A percentile compares a stretch with the other conserved stretches of the same genome.
These are phyloP conservation scores for Candida vartiovaarae DNA, from an alignment of 805 yeast species.

Conservation along the genomic window DNA sequence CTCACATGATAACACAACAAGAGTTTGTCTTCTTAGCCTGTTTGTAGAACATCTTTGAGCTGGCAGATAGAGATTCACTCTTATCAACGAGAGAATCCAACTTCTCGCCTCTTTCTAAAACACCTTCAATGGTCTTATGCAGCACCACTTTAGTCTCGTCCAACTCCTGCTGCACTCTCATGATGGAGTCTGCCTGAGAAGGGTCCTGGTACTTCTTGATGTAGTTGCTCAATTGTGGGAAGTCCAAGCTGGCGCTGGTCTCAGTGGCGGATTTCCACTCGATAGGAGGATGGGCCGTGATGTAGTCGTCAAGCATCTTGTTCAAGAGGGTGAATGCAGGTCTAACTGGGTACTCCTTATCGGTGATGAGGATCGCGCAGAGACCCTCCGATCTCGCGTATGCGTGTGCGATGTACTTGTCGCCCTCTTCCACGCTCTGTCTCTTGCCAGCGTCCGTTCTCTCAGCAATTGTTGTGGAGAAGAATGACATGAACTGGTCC, in stretches of 20 bases:
- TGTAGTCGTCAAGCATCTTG: conserved; percentile 85
- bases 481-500: conserved; percentile 91
- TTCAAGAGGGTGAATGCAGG: conserved; percentile 93
- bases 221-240: conserved; percentile 59
- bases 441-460: conserved; percentile 88
- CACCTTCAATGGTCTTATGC: conserved; percentile 92
- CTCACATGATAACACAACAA: conserved; percentile 71
- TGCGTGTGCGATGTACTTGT: conserved; percentile 78
- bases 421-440: conserved; percentile 84
- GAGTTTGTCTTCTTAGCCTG: conserved; percentile 95
- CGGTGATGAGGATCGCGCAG: conserved; percentile 87
- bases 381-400: conserved; percentile 86
- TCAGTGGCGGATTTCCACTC: conserved; percentile 57
- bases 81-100: conserved; percentile 91
- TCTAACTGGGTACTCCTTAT: conserved; percentile 92
- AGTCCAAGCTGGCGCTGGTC: conserved; percentile 38
- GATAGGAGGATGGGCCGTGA: conserved; percentile 67
- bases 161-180: conserved; percentile 95
- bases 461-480: conserved; percentile 81
- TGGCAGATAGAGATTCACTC: conserved; percentile 83
- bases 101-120: conserved; percentile 93
- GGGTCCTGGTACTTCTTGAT: conserved; percentile 92
- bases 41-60: conserved; percentile 91
- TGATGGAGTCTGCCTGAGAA: conserved; percentile 89
- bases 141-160: conserved; percentile 96